A percentile compares a stretch with the other conserved stretches of the same genome.
These are phyloP conservation scores for Leptographium lundbergii DNA, from an alignment of 2,329 filamentous ascomycete species.

Conservation along the genomic window DNA sequence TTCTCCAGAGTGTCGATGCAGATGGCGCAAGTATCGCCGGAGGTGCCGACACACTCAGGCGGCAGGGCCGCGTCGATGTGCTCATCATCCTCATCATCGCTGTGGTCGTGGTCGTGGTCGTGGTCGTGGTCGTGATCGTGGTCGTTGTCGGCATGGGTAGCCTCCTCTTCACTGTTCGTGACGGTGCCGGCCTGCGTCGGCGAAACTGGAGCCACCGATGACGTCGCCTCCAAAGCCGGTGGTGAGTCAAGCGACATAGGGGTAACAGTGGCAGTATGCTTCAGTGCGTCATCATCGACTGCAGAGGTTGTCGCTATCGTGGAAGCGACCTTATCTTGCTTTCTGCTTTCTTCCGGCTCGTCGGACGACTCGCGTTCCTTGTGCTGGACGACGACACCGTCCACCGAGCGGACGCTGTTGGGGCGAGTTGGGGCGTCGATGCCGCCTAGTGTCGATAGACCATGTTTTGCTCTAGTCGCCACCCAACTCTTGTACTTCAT, in stretches of 20 bases:
- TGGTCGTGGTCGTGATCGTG: background rate
- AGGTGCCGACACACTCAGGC: conserved; percentile 65
- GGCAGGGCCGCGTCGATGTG: conserved; percentile 70
- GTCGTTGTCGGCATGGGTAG: background rate
- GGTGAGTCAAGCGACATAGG: background rate
- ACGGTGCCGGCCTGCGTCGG: too few species aligned
- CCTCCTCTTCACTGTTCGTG: background rate
- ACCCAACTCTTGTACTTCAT: conserved; percentile 96
- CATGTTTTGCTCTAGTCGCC: conserved; percentile 67
- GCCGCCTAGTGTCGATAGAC: conserved; percentile 71
- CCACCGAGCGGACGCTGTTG: conserved; percentile 57
- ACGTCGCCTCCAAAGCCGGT: conserved; percentile 6
- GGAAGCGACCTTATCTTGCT: background rate
- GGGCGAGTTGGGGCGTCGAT: conserved; percentile 64
- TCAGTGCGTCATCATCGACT: background rate
- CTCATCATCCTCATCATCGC: conserved; percentile 48
- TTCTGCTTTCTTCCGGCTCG: conserved; percentile 14
- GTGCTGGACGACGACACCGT: conserved; percentile 35
- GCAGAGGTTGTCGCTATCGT: background rate
- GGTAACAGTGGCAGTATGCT: background rate
- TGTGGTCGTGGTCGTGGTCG: conserved; percentile 23
- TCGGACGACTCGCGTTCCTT: conserved; percentile 34
- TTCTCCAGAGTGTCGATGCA: conserved; percentile 91
- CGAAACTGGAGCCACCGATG: background rate
- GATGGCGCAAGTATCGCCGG: conserved; percentile 90